These are phyloP conservation scores for Trichoderma cornu-damae DNA, from an alignment of 2,329 filamentous ascomycete genomes.

Conservation along the genomic window DNA sequence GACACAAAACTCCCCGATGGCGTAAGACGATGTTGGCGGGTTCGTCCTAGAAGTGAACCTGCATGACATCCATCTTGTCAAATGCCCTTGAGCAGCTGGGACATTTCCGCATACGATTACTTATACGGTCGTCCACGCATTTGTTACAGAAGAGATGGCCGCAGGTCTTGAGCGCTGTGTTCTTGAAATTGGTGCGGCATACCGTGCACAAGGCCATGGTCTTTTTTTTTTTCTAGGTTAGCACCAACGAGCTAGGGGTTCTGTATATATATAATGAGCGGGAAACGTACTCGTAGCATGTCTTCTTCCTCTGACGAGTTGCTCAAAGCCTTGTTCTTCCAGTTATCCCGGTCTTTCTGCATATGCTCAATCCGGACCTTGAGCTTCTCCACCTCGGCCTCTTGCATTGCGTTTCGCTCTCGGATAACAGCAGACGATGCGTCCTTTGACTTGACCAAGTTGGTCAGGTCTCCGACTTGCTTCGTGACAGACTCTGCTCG, in stretches of 20 bases:
- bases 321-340: constrained; percentile 76
- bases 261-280: background rate
- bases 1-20: background rate
- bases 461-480: constrained; percentile 73
- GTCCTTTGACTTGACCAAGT: constrained; percentile 71
- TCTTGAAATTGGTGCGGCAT: constrained; percentile 89
- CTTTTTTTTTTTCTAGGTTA: constrained; percentile 28
- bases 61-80: constrained; percentile 85
- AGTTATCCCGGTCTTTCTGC: constrained; percentile 77
- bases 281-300: constrained; percentile 70
- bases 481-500: constrained; percentile 66
- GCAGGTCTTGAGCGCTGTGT: constrained; percentile 87
- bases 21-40: background rate
- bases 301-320: constrained; percentile 80
- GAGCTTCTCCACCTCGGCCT: constrained; percentile 74
- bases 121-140: constrained; percentile 84
- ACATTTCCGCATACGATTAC: constrained; percentile 88
- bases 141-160: constrained; percentile 90
- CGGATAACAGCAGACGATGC: constrained; percentile 46
- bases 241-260: background rate
- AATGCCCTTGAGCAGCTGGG: constrained; percentile 91
- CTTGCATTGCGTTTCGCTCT: constrained; percentile 56
- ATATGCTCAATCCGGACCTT: constrained; percentile 71
- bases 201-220: constrained; percentile 68
- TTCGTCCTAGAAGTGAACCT: constrained; percentile 47